These are phyloP conservation scores for Tephrocybe sp. DNA, from an alignment of 768 basidiomycete genomes.

Conservation along the genomic window DNA sequence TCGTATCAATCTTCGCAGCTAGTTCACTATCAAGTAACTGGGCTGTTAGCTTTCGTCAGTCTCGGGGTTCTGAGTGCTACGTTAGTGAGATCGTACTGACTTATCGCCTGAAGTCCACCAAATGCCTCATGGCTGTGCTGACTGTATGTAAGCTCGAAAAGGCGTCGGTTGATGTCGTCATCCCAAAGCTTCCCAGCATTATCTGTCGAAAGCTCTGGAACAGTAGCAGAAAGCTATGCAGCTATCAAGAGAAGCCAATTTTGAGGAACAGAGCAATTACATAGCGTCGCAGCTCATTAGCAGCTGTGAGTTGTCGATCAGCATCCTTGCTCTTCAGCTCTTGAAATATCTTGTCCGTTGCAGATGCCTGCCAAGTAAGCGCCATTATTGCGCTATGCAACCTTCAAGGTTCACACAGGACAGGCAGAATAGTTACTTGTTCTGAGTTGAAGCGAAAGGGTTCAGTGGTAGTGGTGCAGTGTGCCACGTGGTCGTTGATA, in stretches of 20 bases:
- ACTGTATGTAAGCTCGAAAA: conserved; percentile 84
- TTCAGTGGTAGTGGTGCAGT: too few relatives aligned
- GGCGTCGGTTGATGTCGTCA: conserved; percentile 71
- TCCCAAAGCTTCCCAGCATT: conserved; percentile 82
- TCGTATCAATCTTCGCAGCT: conserved; percentile 79
- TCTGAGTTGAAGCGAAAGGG: too few relatives aligned
- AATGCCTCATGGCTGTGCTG: conserved; percentile 75
- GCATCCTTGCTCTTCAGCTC: conserved; percentile 61
- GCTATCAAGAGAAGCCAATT: not conserved
- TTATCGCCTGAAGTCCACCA: conserved; percentile 87
- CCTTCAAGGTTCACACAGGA: too few relatives aligned
- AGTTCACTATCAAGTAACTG: conserved; percentile 73
- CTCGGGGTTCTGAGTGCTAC: not conserved
- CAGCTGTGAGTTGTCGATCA: conserved; percentile 66
- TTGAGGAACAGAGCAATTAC: conserved; percentile 37
- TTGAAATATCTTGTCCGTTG: conserved; percentile 66
- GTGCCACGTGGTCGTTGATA: too few relatives aligned
- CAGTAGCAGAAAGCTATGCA: conserved; percentile 65
- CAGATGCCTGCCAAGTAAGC: conserved; percentile 52
- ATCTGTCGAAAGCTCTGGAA: conserved; percentile 80
- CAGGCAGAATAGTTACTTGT: too few relatives aligned
- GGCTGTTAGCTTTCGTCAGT: conserved; percentile 38
- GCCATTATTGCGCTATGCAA: conserved; percentile 46
- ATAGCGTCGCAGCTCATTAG: conserved; percentile 71
- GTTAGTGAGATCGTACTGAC: conserved; percentile 58